Conservation (phyloP, 1,284 basidiomycete species). For the Sporisorium graminicola region DNA sequence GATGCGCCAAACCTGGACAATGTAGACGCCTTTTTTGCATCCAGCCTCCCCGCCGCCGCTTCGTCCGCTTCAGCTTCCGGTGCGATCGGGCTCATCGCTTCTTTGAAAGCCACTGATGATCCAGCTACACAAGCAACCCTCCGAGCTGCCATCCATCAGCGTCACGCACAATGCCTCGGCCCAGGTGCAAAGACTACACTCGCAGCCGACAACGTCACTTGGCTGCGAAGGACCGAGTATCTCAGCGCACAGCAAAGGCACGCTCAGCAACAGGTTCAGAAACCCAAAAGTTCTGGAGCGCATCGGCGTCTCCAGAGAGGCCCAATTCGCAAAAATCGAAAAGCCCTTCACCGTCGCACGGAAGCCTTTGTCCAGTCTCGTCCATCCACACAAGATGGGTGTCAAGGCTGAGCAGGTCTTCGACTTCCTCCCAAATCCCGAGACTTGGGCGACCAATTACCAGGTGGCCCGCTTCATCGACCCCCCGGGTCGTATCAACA, state of each 20-base stretch:
- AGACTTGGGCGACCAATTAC: slow-evolving; percentile 67
- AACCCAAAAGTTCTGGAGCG: slow-evolving; percentile 43
- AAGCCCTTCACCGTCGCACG: slow-evolving; percentile 60
- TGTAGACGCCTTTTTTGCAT: slow-evolving; percentile 63
- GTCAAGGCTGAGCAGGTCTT: slow-evolving; percentile 62
- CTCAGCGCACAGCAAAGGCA: slow-evolving; percentile 62
- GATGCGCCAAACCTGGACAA: slow-evolving; percentile 50
- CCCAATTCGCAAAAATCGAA: slow-evolving; percentile 64
- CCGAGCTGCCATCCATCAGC: slow-evolving; percentile 46
- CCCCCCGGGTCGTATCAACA: slow-evolving; percentile 56
- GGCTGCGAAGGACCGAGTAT: slow-evolving; percentile 68
- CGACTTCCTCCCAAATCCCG: slow-evolving; percentile 66
- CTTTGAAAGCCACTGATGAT: slow-evolving; percentile 37
- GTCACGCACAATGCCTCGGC: slow-evolving; percentile 47
- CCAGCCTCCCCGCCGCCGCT: slow-evolving; percentile 34
- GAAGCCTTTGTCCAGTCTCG: slow-evolving; percentile 50
- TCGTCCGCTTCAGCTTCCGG: slow-evolving; percentile 29
- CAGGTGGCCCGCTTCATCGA: slow-evolving; percentile 67
- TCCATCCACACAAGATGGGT: slow-evolving; percentile 63
- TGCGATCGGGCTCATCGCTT: slow-evolving; percentile 41
- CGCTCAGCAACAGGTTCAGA: slow-evolving; percentile 47
- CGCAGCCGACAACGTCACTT: slow-evolving; percentile 62
- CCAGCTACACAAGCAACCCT: slow-evolving; percentile 31
- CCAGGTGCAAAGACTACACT: slow-evolving; percentile 46
- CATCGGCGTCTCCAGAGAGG: slow-evolving; percentile 59